phyloP scores from a whole-genome alignment of 2,329 filamentous ascomycete genomes.

The Chaetomium sp. region DNA sequence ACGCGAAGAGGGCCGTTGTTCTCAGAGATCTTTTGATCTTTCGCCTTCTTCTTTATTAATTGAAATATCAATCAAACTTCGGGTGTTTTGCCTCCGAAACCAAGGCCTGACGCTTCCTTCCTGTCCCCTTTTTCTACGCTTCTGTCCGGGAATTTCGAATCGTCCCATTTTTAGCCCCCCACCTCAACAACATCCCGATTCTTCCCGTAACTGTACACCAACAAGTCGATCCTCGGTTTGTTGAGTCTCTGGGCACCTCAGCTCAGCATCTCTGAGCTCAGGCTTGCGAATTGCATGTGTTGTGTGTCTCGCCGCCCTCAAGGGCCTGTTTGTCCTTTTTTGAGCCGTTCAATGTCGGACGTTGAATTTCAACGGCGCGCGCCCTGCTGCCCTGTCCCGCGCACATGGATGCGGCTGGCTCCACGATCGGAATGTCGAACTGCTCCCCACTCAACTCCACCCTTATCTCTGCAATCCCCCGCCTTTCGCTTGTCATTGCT shows the following conservation, averaged over 20 bases:
- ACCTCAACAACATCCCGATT: slow-evolving; percentile 8
- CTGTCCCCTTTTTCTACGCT: not conserved
- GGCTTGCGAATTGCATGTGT: no score
- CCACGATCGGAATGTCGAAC: not conserved
- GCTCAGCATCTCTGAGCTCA: no score
- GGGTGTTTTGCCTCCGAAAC: no score
- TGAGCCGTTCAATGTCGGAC: no score
- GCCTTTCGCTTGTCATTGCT: slow-evolving; percentile 1
- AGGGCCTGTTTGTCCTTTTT: no score
- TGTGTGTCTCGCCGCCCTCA: no score
- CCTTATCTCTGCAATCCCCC: slow-evolving; percentile 9
- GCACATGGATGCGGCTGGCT: not conserved
- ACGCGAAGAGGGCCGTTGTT: no score
- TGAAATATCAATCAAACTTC: no score
- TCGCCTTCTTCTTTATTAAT: no score
- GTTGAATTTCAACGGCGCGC: no score
- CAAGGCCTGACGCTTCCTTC: not conserved
- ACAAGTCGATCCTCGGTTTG: not conserved
- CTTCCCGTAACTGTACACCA: slow-evolving; percentile 10
- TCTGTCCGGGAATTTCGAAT: not conserved
- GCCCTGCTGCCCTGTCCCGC: not conserved
- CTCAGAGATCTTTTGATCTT: no score
- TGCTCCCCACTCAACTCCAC: not conserved
- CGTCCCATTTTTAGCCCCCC: not conserved
- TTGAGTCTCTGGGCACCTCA: not conserved